Base-by-base conservation (phyloP, 139 green algal species). In the Chlorella sorokiniana region DNA sequence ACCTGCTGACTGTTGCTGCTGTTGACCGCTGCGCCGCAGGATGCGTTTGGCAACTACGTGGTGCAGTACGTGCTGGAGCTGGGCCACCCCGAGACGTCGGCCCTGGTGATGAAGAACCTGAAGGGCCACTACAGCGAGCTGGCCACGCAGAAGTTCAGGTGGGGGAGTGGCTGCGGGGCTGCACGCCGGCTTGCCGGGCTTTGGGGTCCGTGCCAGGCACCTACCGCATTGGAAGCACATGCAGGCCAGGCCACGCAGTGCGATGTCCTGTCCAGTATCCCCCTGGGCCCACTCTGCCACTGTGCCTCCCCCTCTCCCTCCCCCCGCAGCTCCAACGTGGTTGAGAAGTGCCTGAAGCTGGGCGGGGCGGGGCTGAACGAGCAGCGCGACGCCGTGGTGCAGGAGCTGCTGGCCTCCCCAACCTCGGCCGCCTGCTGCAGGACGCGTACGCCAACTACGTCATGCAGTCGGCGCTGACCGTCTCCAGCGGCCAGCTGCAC, bases 321-420 rank as follows among this genome's bases (percentile, higher is more conserved):
- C n/a, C n/a, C n/a, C 35, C 37, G 68, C 78, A 93, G 83, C 64
- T 96, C 89, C 80, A 99, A 99, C 84, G 97, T 99, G 40, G 97
- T 99, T 29, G 97, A 99, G 88, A 98, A 97, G 90, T 99, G 95
- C 90, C 89, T 99, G 23, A 99, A 99, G 92, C 91, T 98, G 62
- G 87, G 90, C 29, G 86, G 83, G n/a, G 72, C 79, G 31, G 74
- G 75, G 45, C 84, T 97, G 79, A 90, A 96, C 38, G 83, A 93
- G 77, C 81, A 88, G 77, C 88, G 95, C 29, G 89, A 96, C 72
- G 79, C 71, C 18, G 92, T 98, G 38, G 89, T 99, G 22, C 79
- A 83, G 23, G 97, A 99, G 91, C 77, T 99, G 1, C 89, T 96
- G 62, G 23, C 71, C 20, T 92, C 88, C 0, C 92, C 93, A 14